These are phyloP conservation scores for Pouteria campechiana DNA, from an alignment of 179 eudicot genomes.

Conservation along the genomic window DNA sequence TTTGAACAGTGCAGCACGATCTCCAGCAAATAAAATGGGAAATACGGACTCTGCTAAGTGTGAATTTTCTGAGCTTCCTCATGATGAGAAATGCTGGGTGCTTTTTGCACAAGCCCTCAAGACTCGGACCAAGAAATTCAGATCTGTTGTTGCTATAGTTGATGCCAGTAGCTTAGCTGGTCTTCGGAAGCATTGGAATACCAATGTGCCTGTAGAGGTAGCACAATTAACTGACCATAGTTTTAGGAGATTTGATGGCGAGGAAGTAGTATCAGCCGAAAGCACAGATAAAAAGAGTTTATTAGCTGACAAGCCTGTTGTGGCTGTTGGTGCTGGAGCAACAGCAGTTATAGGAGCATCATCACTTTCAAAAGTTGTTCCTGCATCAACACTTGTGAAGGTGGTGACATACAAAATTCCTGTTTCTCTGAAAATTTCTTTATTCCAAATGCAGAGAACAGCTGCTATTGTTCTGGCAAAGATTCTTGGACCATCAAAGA, in stretches of 20 bases:
- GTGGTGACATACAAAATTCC: slow-evolving; percentile 59
- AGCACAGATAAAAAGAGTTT: slow-evolving; percentile 32
- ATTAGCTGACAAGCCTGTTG: slow-evolving; percentile 58
- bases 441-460: slow-evolving; percentile 57
- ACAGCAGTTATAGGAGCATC: slow-evolving; percentile 80
- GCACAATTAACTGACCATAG: too few relatives aligned
- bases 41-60: slow-evolving; percentile 7
- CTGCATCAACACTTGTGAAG: slow-evolving; percentile 56
- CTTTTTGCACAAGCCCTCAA: slow-evolving; percentile 77
- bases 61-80: slow-evolving; percentile 49
- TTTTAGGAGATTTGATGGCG: too few relatives aligned
- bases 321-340: slow-evolving; percentile 93
- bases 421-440: slow-evolving; percentile 44
- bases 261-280: slow-evolving; percentile 48
- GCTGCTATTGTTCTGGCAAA: slow-evolving; percentile 41
- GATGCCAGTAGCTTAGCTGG: slow-evolving; percentile 80
- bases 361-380: slow-evolving; percentile 67
- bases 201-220: slow-evolving; percentile 46
- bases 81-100: slow-evolving; percentile 68
- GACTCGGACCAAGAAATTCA: slow-evolving; percentile 55
- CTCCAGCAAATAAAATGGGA: slow-evolving; percentile 31
- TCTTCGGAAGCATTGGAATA: slow-evolving; percentile 69
- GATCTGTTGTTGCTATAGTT: slow-evolving; percentile 64
- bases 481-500: slow-evolving; percentile 55
- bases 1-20: slow-evolving; percentile 52